These are phyloP conservation scores for Houttuynia cordata DNA, from an alignment of 164 flowering plant genomes.

Conservation along the genomic window DNA sequence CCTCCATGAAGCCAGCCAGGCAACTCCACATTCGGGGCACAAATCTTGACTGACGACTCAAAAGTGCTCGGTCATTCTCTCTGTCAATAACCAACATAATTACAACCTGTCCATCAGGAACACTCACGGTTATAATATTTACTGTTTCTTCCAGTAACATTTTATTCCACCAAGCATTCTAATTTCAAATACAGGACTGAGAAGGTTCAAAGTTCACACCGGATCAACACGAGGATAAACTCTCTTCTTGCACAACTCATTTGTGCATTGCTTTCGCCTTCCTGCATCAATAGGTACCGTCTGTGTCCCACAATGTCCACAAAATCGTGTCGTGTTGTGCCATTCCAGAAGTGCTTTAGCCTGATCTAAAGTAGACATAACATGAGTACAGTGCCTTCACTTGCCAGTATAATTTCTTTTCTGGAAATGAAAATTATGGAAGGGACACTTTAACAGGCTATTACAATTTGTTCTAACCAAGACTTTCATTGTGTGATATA, in stretches of 20 bases:
- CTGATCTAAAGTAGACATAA: conserved; percentile 18
- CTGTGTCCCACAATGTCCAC: conserved; percentile 72
- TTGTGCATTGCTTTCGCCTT: conserved; percentile 69
- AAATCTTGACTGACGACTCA: conserved; percentile 71
- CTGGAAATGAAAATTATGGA: too few relatives aligned
- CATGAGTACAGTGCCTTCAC: too few relatives aligned
- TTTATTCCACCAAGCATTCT: background rate
- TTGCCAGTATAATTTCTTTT: too few relatives aligned
- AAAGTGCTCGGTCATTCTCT: conserved; percentile 77
- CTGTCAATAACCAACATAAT: conserved; percentile 92
- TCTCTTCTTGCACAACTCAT: conserved; percentile 60
- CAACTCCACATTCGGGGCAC: conserved; percentile 98
- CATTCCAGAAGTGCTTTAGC: conserved; percentile 89
- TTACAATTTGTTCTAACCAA: too few relatives aligned
- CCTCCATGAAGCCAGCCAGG: conserved; percentile 96
- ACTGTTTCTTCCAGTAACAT: background rate
- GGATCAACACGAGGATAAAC: conserved; percentile 95
- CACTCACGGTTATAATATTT: background rate
- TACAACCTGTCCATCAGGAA: conserved; percentile 52
- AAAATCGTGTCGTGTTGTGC: conserved; percentile 60
- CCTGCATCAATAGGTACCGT: conserved; percentile 76
- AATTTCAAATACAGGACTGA: background rate
- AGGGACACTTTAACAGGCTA: too few relatives aligned
- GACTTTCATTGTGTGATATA: too few relatives aligned
- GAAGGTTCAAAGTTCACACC: too few relatives aligned